phyloP scores from a whole-genome alignment of 116 monocot genomes.

The Phalaenopsis hybrid region DNA sequence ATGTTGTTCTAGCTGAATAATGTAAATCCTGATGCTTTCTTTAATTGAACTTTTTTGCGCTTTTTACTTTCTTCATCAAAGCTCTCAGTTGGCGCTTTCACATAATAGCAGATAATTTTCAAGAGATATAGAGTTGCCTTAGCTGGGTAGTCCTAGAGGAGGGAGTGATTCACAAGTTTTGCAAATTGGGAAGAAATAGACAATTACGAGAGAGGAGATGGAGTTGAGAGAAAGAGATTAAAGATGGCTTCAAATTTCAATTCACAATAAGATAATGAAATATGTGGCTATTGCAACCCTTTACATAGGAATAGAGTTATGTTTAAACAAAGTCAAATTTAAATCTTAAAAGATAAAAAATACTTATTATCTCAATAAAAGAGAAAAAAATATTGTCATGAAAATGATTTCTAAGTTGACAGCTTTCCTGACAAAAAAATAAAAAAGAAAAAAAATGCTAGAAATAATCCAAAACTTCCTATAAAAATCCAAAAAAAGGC shows the following conservation, averaged over 20 bases:
- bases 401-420: background rate
- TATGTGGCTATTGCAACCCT: background rate
- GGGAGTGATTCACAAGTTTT: background rate
- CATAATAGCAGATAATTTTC: background rate
- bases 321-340: background rate
- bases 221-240: background rate
- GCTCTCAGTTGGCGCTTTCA: background rate
- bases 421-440: background rate
- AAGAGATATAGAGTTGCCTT: background rate
- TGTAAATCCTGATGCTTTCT: too few relatives aligned
- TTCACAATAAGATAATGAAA: background rate
- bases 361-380: background rate
- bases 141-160: background rate
- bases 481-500: too few relatives aligned
- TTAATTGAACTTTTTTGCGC: too few relatives aligned
- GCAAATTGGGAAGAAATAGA: background rate
- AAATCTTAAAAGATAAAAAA: background rate
- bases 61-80: background rate
- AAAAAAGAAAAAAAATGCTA: background rate
- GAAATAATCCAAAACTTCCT: background rate
- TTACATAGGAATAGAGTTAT: background rate
- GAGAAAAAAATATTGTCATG: background rate
- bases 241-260: background rate
- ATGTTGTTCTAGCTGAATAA: too few relatives aligned
- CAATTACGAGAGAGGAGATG: background rate